Percentiles rank a stretch among this genome's conserved stretches.
phyloP scores from a whole-genome alignment of 306 rosid species.

The Quercus alba region DNA sequence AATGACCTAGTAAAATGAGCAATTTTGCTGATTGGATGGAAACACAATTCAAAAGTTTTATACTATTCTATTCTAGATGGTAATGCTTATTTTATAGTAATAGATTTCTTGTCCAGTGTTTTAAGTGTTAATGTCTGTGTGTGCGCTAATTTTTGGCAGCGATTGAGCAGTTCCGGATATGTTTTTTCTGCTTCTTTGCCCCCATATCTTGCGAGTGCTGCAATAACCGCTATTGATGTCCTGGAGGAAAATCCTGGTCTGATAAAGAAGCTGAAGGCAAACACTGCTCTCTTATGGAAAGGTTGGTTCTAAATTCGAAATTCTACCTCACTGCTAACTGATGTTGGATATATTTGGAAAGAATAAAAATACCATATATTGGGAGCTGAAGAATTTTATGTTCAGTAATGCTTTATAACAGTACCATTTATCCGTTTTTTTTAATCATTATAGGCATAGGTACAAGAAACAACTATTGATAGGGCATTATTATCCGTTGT shows the following conservation, averaged over 20 bases:
- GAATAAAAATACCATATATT: not conserved
- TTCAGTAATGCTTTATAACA: not conserved
- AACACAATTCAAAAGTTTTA: not conserved
- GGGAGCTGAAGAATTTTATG: not conserved
- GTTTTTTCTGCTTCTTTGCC: constrained; percentile 98
- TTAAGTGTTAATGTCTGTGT: constrained; percentile 22
- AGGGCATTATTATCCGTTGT: not conserved
- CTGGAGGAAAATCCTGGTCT: constrained; percentile 80
- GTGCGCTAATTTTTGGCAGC: constrained; percentile 49
- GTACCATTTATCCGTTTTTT: not conserved
- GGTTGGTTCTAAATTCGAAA: constrained; percentile 50
- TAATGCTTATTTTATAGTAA: constrained; percentile 2
- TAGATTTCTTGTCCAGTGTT: constrained; percentile 17
- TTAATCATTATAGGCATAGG: not conserved
- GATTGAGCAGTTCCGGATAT: constrained; percentile 94
- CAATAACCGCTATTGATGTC: constrained; percentile 81
- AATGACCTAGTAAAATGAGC: not conserved
- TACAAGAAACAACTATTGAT: not conserved
- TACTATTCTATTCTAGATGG: constrained; percentile 9
- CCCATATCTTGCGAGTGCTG: constrained; percentile 95
- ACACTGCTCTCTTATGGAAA: constrained; percentile 58
- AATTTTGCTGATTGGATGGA: constrained; percentile 9
- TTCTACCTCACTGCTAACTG: constrained; percentile 21
- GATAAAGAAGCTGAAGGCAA: constrained; percentile 63
- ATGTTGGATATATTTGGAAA: not conserved